phyloP scores from a whole-genome alignment of 179 eudicot species.

The Kewa caespitosa region DNA sequence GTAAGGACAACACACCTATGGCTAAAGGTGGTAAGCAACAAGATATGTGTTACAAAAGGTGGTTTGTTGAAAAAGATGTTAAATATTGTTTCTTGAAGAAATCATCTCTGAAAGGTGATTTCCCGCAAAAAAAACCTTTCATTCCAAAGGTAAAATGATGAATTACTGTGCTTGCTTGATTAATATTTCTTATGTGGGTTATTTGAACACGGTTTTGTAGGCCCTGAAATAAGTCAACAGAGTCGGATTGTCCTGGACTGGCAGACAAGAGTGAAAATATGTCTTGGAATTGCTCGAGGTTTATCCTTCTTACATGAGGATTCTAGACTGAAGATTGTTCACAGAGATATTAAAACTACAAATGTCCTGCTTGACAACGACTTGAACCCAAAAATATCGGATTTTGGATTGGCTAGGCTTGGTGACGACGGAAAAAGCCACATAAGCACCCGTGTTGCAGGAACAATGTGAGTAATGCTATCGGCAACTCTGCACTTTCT shows the following conservation, averaged over 20 bases:
- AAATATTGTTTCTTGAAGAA: no score
- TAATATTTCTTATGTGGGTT: slow-evolving; percentile 5
- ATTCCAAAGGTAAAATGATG: neutral
- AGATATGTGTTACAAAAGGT: no score
- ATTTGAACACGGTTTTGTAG: slow-evolving; percentile 18
- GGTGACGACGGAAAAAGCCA: slow-evolving; percentile 64
- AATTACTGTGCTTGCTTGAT: neutral
- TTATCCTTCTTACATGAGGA: slow-evolving; percentile 70
- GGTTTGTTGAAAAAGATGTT: no score
- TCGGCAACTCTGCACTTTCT: neutral
- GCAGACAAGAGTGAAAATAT: slow-evolving; percentile 65
- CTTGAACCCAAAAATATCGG: slow-evolving; percentile 67
- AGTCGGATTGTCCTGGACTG: slow-evolving; percentile 44
- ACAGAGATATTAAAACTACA: slow-evolving; percentile 74
- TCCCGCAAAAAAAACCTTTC: no score
- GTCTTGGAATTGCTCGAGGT: slow-evolving; percentile 73
- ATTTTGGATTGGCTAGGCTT: slow-evolving; percentile 77
- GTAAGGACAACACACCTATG: no score
- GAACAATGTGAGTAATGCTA: slow-evolving; percentile 56
- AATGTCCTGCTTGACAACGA: slow-evolving; percentile 64
- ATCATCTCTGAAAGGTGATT: no score
- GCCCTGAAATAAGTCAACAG: slow-evolving; percentile 14
- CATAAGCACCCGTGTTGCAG: slow-evolving; percentile 70
- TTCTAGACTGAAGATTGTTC: slow-evolving; percentile 62
- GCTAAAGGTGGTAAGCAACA: no score